These are phyloP conservation scores for Nepenthes gracilis DNA, from an alignment of 148 eudicot genomes.

Conservation along the genomic window DNA sequence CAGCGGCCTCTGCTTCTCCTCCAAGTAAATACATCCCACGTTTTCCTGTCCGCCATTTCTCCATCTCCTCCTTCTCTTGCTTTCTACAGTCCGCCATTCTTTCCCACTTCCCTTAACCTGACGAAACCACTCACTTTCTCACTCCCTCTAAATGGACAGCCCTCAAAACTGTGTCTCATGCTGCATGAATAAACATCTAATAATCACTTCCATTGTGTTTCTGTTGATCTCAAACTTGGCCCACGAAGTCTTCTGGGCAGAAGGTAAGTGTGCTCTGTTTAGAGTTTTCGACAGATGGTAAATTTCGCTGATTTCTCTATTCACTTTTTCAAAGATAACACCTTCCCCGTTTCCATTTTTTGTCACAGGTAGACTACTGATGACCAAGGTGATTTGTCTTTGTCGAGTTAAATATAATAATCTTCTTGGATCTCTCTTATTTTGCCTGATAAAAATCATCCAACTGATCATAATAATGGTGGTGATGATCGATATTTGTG, in stretches of 20 bases:
- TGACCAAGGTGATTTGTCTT: background rate
- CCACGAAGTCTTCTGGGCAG: background rate
- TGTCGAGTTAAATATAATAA: background rate
- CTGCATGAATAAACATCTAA: background rate
- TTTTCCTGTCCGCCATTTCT: background rate
- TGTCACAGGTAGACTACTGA: background rate
- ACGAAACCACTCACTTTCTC: background rate
- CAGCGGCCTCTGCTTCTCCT: background rate
- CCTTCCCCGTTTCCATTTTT: background rate
- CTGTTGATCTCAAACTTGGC: slow-evolving; percentile 6
- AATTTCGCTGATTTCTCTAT: too few species aligned
- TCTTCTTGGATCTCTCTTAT: too few species aligned
- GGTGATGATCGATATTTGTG: background rate
- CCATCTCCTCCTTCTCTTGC: too few species aligned
- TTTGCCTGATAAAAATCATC: too few species aligned
- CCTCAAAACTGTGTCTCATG: background rate
- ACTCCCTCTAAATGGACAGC: background rate
- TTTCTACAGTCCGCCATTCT: background rate
- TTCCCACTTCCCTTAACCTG: background rate
- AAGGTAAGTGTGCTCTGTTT: slow-evolving; percentile 7
- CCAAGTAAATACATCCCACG: background rate
- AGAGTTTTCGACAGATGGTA: background rate
- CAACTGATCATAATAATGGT: background rate
- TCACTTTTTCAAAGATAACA: too few species aligned
- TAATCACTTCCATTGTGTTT: background rate